These are phyloP conservation scores for Chamaecyparis obtusa DNA, from an alignment of 75 land plant species.

Conservation along the genomic window DNA sequence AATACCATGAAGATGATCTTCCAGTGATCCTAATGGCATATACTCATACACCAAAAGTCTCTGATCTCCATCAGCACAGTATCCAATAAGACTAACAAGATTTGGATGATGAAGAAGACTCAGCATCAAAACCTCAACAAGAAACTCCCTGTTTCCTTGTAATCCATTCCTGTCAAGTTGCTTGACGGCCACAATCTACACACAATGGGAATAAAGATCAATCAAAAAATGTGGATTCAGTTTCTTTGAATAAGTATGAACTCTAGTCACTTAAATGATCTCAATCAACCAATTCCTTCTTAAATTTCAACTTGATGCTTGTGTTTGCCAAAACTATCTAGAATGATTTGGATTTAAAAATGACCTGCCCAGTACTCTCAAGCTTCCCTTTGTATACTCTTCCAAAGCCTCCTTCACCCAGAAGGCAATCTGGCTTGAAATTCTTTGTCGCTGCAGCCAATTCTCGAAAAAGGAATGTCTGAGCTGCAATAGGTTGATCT, in stretches of 20 bases:
- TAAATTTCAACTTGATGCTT: not conserved
- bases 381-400: conserved; percentile 69
- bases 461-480: conserved; percentile 66
- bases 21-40: conserved; percentile 35
- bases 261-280: not conserved
- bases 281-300: not conserved
- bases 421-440: conserved; percentile 58
- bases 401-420: conserved; percentile 85
- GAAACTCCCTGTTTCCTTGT: conserved; percentile 44
- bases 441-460: conserved; percentile 67
- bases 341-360: not conserved
- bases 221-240: not conserved
- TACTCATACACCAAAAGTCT: conserved; percentile 32
- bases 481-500: conserved; percentile 51
- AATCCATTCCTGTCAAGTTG: conserved; percentile 36
- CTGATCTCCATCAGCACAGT: conserved; percentile 26
- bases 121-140: conserved; percentile 42
- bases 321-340: not conserved
- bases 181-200: conserved; percentile 39
- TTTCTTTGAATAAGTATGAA: not conserved
- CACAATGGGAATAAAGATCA: not conserved
- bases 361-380: conserved; percentile 59
- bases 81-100: conserved; percentile 28
- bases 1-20: conserved; percentile 37
- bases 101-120: conserved; percentile 38